Conservation (phyloP, 139 green algal genomes). For the Picochlorum sp. region DNA sequence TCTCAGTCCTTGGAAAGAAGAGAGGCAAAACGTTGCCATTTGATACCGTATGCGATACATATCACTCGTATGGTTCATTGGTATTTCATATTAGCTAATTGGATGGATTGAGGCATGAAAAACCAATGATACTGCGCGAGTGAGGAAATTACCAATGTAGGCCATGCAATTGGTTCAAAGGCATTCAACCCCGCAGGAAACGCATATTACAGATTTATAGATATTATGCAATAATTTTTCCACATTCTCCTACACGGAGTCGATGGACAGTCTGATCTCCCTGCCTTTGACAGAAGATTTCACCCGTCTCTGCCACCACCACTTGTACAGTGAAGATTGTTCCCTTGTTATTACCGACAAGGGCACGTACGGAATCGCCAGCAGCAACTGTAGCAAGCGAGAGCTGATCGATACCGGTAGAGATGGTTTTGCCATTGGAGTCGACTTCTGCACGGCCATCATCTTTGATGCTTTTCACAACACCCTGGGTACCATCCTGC, state of each 20-base stretch:
- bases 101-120: too few relatives aligned
- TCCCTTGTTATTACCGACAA: background rate
- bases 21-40: too few relatives aligned
- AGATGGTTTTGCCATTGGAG: background rate
- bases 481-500: slow-evolving; percentile 11
- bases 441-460: slow-evolving; percentile 15
- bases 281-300: background rate
- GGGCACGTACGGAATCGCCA: background rate
- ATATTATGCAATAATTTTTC: background rate
- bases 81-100: too few relatives aligned
- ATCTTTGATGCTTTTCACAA: slow-evolving; percentile 8
- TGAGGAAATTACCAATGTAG: too few relatives aligned
- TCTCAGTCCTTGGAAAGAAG: too few relatives aligned
- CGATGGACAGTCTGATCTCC: background rate
- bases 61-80: too few relatives aligned
- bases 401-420: background rate
- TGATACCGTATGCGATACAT: too few relatives aligned
- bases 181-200: background rate
- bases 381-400: background rate
- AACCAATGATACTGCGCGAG: too few relatives aligned
- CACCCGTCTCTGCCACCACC: background rate
- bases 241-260: background rate
- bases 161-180: too few relatives aligned
- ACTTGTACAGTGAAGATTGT: background rate
- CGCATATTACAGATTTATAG: background rate